Evolutionary conservation across 2,329 filamentous ascomycete species (phyloP), one percentile per base, ranked within the genome.

Genomic region (Gaeumannomyces sp.): DNA sequence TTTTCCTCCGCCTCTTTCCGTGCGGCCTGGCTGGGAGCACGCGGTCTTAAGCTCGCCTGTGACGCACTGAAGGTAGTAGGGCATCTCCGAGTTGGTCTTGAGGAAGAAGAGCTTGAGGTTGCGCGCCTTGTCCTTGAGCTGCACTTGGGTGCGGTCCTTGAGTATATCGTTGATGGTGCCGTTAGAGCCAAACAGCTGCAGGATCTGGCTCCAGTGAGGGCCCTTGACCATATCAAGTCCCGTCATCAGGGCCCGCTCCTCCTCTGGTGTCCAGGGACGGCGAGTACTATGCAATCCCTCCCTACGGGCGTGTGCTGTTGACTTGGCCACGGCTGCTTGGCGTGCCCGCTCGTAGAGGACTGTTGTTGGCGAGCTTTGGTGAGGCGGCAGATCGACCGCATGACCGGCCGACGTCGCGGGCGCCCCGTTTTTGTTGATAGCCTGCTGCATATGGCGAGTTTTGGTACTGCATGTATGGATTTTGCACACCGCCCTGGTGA

Each of bases 41-140:
- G 81, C 0, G n/a, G 93, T 96, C 76, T 95, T 94, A 53, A 97
- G 79, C 76, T 97, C 93, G 4, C 93, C 93, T 0, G 93, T 97
- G 14, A 97, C 93, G 35, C 90, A 91, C 71, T 93, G 89, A 28
- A 97, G 78, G 70, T 95, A 95, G 70, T 91, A 92, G 0, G 93
- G 93, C 74, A 97, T 93, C 71, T 97, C 93, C 6, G 92, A 93
- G 63, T 92, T 92, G 25, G 90, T 94, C 79, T 97, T 97, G 64
- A 97, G 79, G 76, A 96, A 96, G 78, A 95, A 96, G 0, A 97
- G 78, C 75, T 96, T 97, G 61, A 96, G 77, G 69, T 97, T 97
- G 62, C 92, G 83, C 0, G 92, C 92, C 76, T 97, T 97, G 73
- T 97, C 92, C 75, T 97, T 97, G 16, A 96, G 81, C 73, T 96